A percentile compares a stretch with the other conserved stretches of the same genome.
Conservation (phyloP, 1,139 yeast species). For the Saccharomyces hybrid region DNA sequence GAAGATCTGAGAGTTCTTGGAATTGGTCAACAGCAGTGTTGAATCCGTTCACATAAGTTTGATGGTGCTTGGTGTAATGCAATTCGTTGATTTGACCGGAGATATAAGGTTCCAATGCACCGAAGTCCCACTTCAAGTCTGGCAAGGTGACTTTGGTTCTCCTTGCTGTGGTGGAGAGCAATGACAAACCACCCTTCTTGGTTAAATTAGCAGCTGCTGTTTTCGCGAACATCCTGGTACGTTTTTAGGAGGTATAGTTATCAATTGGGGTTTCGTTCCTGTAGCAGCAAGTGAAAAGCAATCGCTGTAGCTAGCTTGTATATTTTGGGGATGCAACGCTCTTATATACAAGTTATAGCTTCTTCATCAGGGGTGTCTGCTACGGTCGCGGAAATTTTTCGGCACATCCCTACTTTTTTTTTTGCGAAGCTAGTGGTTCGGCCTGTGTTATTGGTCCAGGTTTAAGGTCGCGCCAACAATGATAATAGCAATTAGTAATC, state of each 20-base stretch:
- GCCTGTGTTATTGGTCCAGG: not conserved
- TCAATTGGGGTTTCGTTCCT: not conserved
- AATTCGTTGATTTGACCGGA: conserved; percentile 84
- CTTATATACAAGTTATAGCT: not conserved
- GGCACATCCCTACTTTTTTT: not conserved
- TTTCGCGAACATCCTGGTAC: conserved; percentile 9
- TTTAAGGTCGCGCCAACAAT: not conserved
- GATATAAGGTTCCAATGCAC: conserved; percentile 84
- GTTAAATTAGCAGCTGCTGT: conserved; percentile 5
- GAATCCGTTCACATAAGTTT: conserved; percentile 85
- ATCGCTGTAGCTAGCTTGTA: not conserved
- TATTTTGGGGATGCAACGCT: not conserved
- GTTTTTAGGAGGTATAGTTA: not conserved
- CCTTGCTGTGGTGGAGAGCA: conserved; percentile 6
- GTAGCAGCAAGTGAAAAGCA: too few relatives aligned
- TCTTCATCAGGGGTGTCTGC: not conserved
- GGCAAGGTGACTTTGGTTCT: conserved; percentile 75
- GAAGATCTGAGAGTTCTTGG: conserved; percentile 57
- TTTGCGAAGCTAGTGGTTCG: not conserved
- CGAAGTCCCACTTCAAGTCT: conserved; percentile 78
- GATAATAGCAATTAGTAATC: not conserved
- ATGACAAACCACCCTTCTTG: conserved; percentile 2
- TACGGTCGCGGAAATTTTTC: not conserved
- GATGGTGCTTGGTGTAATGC: conserved; percentile 91
- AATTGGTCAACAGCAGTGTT: conserved; percentile 76